Base-by-base conservation (phyloP, 2,329 filamentous ascomycete species). In the Alternaria longipes region DNA sequence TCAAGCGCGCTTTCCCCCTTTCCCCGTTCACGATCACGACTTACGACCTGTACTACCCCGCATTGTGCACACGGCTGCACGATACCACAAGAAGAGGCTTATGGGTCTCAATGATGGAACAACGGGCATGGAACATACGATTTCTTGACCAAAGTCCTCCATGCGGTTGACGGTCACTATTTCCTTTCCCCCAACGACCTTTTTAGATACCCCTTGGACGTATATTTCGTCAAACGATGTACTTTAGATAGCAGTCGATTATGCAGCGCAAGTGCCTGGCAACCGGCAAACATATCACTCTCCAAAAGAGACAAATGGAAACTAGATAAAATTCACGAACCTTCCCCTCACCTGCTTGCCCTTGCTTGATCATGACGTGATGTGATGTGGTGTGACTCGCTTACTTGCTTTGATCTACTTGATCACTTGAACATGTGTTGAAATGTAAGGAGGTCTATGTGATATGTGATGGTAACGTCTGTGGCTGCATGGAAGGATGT, bases 191-290 rank as follows among this genome's bases (percentile, higher is more conserved):
- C n/a, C n/a, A n/a, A n/a, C n/a, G n/a, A n/a, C 4, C 22, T 3
- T 14, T 24, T 50, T n/a, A 50, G 46, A 50, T 50, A 50, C 46
- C 46, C 30, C 46, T 16, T 32, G 32, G 30, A 50, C 14, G 20
- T 20, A 1, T n/a, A 50, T 6, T 12, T n/a, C 20, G 20, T 49
- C 30, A 36, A n/a, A 38, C 2, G 30, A 34, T 36, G 46, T 36
- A 50, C 14, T 24, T 36, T 36, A 12, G 30, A 50, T 34, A 50
- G 24, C 11, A 12, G 0, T 26, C 32, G 12, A 2, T 50, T 22
- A 2, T 36, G 32, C 18, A 16, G 20, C 18, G 8, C 20, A 34
- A 14, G 16, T 50, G 20, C 20, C 14, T n/a, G 18, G 2, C 4
- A 36, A n/a, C 32, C 16, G 14, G 12, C 1, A 22, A 36, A 36